phyloP scores from a whole-genome alignment of 495 filamentous ascomycete genomes.

The Penicillium samsonianum region DNA sequence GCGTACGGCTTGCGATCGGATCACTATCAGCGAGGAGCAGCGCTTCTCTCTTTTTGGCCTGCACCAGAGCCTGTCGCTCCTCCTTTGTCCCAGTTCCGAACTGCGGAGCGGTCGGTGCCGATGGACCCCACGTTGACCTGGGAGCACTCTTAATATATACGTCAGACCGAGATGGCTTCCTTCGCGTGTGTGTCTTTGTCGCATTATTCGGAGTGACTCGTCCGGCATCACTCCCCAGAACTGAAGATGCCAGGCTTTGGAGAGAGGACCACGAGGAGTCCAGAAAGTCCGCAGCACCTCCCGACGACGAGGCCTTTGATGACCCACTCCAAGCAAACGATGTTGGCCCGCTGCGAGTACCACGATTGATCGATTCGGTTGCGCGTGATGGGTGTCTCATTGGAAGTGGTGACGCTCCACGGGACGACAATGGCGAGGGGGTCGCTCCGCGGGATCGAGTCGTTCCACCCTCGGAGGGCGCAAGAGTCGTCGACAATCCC shows the following conservation, averaged over 20 bases:
- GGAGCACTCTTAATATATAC: slow-evolving; percentile 42
- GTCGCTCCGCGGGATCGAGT: slow-evolving; percentile 43
- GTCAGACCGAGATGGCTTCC: slow-evolving; percentile 50
- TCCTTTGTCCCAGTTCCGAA: slow-evolving; percentile 58
- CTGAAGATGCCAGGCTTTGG: slow-evolving; percentile 54
- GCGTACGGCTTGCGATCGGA: slow-evolving; percentile 42
- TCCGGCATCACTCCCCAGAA: slow-evolving; percentile 50
- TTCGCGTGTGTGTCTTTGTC: slow-evolving; percentile 34
- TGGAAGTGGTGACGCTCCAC: slow-evolving; percentile 50
- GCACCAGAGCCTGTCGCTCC: slow-evolving; percentile 55
- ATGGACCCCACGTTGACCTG: slow-evolving; percentile 58
- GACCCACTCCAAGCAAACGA: slow-evolving; percentile 36
- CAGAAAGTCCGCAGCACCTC: slow-evolving; percentile 44
- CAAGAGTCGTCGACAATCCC: slow-evolving; percentile 34
- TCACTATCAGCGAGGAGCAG: slow-evolving; percentile 56
- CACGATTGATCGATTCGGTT: slow-evolving; percentile 28
- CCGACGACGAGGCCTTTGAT: slow-evolving; percentile 34
- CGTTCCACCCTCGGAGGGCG: slow-evolving; percentile 27
- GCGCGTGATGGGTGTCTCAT: slow-evolving; percentile 47
- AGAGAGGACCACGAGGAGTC: slow-evolving; percentile 57
- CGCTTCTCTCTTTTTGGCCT: slow-evolving; percentile 64
- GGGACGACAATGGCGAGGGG: slow-evolving; percentile 47
- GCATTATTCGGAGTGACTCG: slow-evolving; percentile 34
- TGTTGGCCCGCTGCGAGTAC: slow-evolving; percentile 23
- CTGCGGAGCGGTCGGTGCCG: slow-evolving; percentile 39